phyloP scores from a whole-genome alignment of 78 protist species.

The Kipferlia bialata region DNA sequence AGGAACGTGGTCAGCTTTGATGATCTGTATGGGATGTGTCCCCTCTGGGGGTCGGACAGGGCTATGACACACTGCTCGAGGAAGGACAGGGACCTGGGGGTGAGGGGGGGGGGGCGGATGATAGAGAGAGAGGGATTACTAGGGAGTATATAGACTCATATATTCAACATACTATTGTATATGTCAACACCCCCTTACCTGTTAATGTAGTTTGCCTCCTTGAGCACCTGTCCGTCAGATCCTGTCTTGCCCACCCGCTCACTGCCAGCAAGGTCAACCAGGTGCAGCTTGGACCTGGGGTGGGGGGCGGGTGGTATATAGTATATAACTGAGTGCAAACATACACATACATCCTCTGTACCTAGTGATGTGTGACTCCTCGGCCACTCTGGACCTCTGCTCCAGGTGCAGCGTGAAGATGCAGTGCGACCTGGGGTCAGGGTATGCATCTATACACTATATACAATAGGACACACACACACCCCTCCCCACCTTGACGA shows the following conservation, averaged over 20 bases:
- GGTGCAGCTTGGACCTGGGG: slow-evolving; percentile 8
- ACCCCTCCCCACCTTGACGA: no score
- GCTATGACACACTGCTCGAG: slow-evolving; percentile 14
- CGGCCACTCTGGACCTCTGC: background rate
- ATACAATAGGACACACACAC: no score
- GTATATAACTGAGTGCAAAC: no score
- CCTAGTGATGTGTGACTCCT: background rate
- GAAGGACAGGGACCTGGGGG: background rate
- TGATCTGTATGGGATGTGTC: slow-evolving; percentile 6
- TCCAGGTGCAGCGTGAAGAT: slow-evolving; percentile 44
- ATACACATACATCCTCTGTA: no score
- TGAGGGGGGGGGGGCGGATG: no score
- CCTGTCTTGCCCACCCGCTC: slow-evolving; percentile 17
- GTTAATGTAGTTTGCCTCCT: slow-evolving; percentile 18
- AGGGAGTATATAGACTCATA: no score
- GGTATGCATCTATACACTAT: no score
- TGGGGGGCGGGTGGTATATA: no score
- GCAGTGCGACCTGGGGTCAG: slow-evolving; percentile 66
- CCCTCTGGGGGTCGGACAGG: background rate
- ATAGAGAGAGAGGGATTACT: no score
- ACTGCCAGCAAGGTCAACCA: slow-evolving; percentile 23
- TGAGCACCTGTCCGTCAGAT: background rate
- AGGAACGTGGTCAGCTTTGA: background rate
- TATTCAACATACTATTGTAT: no score
- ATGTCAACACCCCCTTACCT: no score